Percentiles rank a stretch among this genome's conserved stretches.
Conservation (phyloP, 495 filamentous ascomycete species). For the Aspergillus egyptiacus region DNA sequence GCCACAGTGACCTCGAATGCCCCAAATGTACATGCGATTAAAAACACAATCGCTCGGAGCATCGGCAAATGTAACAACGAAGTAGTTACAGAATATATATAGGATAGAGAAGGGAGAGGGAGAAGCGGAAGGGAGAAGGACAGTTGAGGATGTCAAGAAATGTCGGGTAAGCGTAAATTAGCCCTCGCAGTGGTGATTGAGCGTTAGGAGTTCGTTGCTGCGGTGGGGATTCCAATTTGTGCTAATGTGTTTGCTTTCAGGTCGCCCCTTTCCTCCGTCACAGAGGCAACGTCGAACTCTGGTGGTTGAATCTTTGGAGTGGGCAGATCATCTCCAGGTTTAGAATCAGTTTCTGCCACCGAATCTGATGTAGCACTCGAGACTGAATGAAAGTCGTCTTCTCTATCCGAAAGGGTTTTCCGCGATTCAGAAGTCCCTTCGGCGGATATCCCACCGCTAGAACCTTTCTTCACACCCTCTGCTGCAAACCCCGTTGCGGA, state of each 20-base stretch:
- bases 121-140: not conserved
- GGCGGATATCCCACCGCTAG: constrained; percentile 17
- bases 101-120: not conserved
- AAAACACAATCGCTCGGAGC: not conserved
- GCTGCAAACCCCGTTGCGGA: constrained; percentile 18
- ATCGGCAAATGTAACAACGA: not conserved
- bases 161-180: not conserved
- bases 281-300: not conserved
- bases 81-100: constrained; percentile 5
- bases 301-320: not conserved
- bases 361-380: constrained; percentile 16
- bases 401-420: constrained; percentile 23
- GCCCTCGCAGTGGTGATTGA: not conserved
- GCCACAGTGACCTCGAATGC: not conserved
- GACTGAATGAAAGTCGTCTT: constrained; percentile 48
- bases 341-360: constrained; percentile 11
- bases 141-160: not conserved
- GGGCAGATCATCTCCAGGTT: constrained; percentile 5
- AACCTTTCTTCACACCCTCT: constrained; percentile 20
- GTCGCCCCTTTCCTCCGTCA: not conserved
- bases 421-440: constrained; percentile 21
- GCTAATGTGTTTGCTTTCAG: not conserved
- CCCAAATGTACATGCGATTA: not conserved
- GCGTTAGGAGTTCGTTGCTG: not conserved
- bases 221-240: not conserved